Evolutionary conservation across 768 basidiomycete genomes (phyloP).

Genomic region (Trametes sanguinea): DNA sequence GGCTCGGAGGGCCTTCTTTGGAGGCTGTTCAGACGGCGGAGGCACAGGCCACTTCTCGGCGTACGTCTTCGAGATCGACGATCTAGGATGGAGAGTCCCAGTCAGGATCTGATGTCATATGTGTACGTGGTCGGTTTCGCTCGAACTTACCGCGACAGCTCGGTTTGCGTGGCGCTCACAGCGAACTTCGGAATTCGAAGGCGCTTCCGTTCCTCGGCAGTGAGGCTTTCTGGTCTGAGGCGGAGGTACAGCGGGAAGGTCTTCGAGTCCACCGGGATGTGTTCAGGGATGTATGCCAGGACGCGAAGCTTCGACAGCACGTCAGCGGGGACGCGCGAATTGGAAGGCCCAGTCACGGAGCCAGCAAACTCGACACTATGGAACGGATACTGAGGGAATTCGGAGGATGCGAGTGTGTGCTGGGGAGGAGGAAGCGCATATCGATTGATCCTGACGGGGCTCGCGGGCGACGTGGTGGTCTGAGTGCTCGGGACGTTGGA

Average conservation of each 20-base stretch:
- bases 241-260: conserved; percentile 58
- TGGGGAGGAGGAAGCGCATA: conserved; percentile 42
- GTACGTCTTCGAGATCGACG: conserved; percentile 43
- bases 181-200: conserved; percentile 59
- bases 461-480: conserved; percentile 41
- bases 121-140: not conserved
- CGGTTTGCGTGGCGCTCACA: conserved; percentile 61
- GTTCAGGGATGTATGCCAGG: conserved; percentile 61
- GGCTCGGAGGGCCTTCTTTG: conserved; percentile 54
- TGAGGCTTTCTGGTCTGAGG: conserved; percentile 56
- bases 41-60: conserved; percentile 57
- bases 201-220: conserved; percentile 49
- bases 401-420: conserved; percentile 36
- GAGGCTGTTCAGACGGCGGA: conserved; percentile 59
- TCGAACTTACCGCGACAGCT: conserved; percentile 60
- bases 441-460: conserved; percentile 52
- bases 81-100: conserved; percentile 35
- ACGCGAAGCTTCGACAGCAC: conserved; percentile 66
- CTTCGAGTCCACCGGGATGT: conserved; percentile 48
- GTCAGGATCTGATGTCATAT: not conserved
- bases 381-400: conserved; percentile 35
- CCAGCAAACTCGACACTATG: conserved; percentile 37
- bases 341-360: conserved; percentile 12
- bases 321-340: conserved; percentile 46
- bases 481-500: conserved; percentile 48